Evolutionary conservation across 2,329 filamentous ascomycete genomes (phyloP).

Genomic region (Thermoascus crustaceus): DNA sequence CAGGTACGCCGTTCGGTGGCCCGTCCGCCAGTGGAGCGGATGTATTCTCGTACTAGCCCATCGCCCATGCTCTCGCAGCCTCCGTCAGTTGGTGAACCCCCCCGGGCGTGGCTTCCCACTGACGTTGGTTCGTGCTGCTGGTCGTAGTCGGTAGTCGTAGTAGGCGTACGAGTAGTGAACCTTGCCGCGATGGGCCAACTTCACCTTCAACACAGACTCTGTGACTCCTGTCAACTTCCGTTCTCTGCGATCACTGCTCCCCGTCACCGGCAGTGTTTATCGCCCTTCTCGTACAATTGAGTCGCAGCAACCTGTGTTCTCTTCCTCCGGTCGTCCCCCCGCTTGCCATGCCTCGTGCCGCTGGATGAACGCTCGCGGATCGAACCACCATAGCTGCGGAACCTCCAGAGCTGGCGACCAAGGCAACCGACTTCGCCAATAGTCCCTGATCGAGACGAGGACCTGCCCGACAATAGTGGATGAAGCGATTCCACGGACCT

Average conservation of each 20-base stretch:
- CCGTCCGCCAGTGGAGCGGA: conserved; percentile 6
- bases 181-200: too few species aligned
- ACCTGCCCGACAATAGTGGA: conserved; percentile 4
- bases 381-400: neutral
- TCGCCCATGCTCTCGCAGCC: neutral
- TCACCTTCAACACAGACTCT: too few species aligned
- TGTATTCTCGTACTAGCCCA: neutral
- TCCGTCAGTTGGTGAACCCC: neutral
- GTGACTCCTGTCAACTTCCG: too few species aligned
- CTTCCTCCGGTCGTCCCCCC: neutral
- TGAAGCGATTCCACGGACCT: too few species aligned
- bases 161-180: too few species aligned
- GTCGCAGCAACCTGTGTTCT: neutral
- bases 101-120: neutral
- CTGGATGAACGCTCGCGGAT: conserved; percentile 3
- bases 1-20: conserved; percentile 8
- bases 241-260: too few species aligned
- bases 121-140: conserved; percentile 1
- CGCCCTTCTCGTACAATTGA: neutral
- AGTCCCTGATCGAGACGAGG: neutral
- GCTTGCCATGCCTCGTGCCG: neutral
- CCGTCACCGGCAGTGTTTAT: too few species aligned
- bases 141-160: neutral
- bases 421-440: neutral
- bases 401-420: neutral